Base-by-base conservation (phyloP, 2,329 filamentous ascomycete species). In the Pseudomassariella vexata region DNA sequence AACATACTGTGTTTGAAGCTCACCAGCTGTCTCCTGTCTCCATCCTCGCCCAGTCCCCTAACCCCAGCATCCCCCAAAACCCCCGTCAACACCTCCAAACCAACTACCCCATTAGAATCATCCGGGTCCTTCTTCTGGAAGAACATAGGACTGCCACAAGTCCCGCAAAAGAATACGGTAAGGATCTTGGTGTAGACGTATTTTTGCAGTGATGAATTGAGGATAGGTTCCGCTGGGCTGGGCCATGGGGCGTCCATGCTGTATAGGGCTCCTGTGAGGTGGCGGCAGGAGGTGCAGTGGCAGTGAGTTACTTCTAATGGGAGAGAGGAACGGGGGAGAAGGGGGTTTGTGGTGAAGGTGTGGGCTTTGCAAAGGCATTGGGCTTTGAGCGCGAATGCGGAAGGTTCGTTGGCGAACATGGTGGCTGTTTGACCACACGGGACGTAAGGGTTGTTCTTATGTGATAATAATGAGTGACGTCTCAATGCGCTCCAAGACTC, bases 231-330 rank as follows among this genome's bases (percentile, higher is more conserved):
- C 6, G 37, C 38, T 26, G 49, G 42, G 23, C 54, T 53, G 4
- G 56, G 60, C 66, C 66, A 70, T 3, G 34, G 19, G 1, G 49
- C 32, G n/a, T 48, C 47, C 15, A 45, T 48, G 14, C 48, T 54
- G 48, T 66, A 65, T 15, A 69, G 47, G 5, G 47, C 57, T 15
- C 69, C 68, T 0, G 62, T 65, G 3, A 52, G 21, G 34, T 63
- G 66, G 2, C 68, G 60, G 44, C 70, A 73, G 3, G 67, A 70
- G 12, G 49, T 50, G 52, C 69, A 73, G 50, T 73, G 68, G 42
- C 70, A 73, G 34, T 51, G 53, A 5, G 47, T 46, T 0, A 53
- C 62, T 24, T 49, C 36, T 1, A 74, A 50, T 6, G 68, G 68
- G 3, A 71, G 54, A 0, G 45, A 39, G 2, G 58, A 53, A 11